Evolutionary conservation across 176 grass and related monocot genomes (phyloP).

Genomic region (Bromus sterilis): DNA sequence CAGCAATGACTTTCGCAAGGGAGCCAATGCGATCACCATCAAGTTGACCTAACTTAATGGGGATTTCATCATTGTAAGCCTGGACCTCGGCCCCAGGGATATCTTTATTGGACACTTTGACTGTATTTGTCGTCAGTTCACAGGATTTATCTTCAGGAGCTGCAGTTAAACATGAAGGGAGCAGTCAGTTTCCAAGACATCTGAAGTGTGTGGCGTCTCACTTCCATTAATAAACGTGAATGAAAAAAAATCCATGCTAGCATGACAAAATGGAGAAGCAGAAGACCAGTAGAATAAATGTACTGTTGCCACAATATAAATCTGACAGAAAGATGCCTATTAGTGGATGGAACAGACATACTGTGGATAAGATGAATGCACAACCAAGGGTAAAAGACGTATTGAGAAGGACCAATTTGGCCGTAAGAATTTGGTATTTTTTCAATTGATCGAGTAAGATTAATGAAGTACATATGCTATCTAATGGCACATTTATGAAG

Average conservation of each 20-base stretch:
- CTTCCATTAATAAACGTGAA: not conserved
- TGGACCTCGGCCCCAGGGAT: slow-evolving; percentile 12
- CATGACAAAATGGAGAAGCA: not conserved
- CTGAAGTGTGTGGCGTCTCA: not conserved
- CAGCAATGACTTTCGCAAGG: slow-evolving; percentile 49
- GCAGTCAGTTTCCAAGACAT: not conserved
- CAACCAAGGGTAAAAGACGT: not conserved
- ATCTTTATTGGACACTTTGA: slow-evolving; percentile 17
- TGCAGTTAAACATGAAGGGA: slow-evolving; percentile 43
- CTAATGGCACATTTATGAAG: not conserved
- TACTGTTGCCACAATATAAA: not conserved
- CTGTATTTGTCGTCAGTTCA: slow-evolving; percentile 25
- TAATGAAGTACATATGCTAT: not conserved
- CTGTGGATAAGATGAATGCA: not conserved
- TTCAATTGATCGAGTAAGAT: not conserved
- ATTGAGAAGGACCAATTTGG: not conserved
- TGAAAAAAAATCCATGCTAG: not conserved
- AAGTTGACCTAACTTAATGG: slow-evolving; percentile 41
- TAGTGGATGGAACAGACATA: not conserved
- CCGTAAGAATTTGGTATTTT: not conserved
- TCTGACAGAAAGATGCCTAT: not conserved
- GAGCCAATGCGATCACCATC: slow-evolving; percentile 41
- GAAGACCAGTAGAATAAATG: not conserved
- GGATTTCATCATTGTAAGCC: not conserved
- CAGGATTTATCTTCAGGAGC: slow-evolving; percentile 49